A percentile compares a stretch with the other conserved stretches of the same genome.
phyloP scores from a whole-genome alignment of 2,329 filamentous ascomycete genomes.

The Colletotrichum truncatum region DNA sequence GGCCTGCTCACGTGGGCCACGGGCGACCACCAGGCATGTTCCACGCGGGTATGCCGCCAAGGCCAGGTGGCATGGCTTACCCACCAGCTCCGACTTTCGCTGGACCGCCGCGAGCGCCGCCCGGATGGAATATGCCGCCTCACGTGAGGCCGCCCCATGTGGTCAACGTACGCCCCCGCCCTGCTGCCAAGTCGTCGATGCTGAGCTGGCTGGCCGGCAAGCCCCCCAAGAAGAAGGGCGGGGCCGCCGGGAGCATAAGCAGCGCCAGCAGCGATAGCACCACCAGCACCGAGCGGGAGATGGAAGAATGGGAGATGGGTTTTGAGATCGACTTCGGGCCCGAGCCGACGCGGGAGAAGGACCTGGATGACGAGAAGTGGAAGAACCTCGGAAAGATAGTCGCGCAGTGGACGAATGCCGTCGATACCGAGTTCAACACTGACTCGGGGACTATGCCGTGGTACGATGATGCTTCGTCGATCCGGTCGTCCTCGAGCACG shows the following conservation, averaged over 20 bases:
- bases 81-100: no score
- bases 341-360: conserved; percentile 2
- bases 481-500: not conserved
- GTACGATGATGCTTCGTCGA: conserved; percentile 9
- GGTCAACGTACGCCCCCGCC: not conserved
- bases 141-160: no score
- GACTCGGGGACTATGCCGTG: conserved; percentile 13
- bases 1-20: not conserved
- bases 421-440: conserved; percentile 8
- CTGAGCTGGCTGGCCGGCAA: not conserved
- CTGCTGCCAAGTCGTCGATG: not conserved
- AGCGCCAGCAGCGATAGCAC: not conserved
- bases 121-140: not conserved
- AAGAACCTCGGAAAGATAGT: conserved; percentile 8
- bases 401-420: conserved; percentile 20
- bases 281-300: not conserved
- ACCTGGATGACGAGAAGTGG: conserved; percentile 6
- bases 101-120: not conserved
- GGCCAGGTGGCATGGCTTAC: no score
- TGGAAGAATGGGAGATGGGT: not conserved
- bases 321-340: conserved; percentile 12
- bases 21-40: not conserved
- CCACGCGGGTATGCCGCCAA: not conserved
- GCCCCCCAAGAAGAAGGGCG: no score
- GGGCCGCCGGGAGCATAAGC: no score